These are phyloP conservation scores for Gonapodya sp. DNA, from an alignment of 192 early-diverging fungal genomes.

Conservation along the genomic window DNA sequence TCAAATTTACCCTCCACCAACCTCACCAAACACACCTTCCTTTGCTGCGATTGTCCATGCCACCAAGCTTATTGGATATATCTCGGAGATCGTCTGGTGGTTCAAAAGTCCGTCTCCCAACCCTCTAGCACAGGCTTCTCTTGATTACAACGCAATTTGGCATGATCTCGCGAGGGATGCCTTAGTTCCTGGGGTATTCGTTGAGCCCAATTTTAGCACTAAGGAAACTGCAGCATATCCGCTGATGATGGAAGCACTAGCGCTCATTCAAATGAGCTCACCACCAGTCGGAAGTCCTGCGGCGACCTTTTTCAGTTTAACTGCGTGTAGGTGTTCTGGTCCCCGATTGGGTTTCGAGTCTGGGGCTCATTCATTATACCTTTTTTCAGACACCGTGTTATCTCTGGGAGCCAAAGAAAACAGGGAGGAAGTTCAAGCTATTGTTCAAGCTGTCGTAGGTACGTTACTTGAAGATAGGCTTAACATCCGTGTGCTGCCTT, in stretches of 20 bases:
- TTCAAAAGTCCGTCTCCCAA: too few species aligned
- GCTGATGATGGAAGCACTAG: neutral
- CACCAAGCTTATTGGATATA: neutral
- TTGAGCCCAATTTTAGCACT: neutral
- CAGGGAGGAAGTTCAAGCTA: neutral
- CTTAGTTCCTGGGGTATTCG: neutral
- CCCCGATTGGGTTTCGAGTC: too few species aligned
- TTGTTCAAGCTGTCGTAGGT: neutral
- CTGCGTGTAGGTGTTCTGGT: neutral
- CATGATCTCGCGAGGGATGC: neutral
- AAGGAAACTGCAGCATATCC: neutral
- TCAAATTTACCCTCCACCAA: neutral
- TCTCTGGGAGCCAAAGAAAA: neutral
- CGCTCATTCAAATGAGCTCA: neutral
- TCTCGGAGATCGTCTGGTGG: neutral
- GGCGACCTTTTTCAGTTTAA: neutral
- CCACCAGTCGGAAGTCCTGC: neutral
- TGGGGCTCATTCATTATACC: neutral
- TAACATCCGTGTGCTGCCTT: neutral
- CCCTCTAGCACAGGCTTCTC: neutral
- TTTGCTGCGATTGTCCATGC: neutral
- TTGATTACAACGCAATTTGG: neutral
- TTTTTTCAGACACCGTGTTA: neutral
- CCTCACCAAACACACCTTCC: neutral
- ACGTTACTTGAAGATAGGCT: neutral